Base-by-base conservation (phyloP, 2,329 filamentous ascomycete genomes). In the Trichoderma sp. region DNA sequence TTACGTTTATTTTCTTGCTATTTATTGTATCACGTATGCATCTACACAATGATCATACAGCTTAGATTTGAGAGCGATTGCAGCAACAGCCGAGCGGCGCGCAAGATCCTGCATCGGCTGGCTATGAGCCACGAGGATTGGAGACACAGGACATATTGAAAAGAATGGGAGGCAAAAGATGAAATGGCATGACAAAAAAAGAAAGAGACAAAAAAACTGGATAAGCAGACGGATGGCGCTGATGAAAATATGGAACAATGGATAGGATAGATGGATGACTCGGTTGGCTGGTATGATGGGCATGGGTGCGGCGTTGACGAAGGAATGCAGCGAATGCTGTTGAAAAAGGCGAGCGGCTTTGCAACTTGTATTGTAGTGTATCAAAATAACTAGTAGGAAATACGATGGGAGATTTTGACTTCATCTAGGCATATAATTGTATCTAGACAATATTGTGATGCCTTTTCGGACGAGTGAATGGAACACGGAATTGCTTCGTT, bases 41-140 rank as follows among this genome's bases (percentile, higher is more conserved):
- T 59, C 43, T 30, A 30, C 65, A 8, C 46, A 39, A 30, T 60
- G 56, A 67, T 34, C 56, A 67, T 67, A 67, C 56, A 67, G 16
- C 21, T 43, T 66, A 66, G 52, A 66, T 39, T 34, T n/a, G 63
- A 24, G 34, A 32, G 34, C 60, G 32, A 64, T 32, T 26, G 52
- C 24, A 58, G 55, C 43, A 26, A 18, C 2, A 16, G 18, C 24
- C n/a, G 39, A 37, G 16, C 3, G 28, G 28, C 26, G 63, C 28
- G 56, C 55, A 43, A 43, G 8, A 13, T 21, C 59, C 39, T 66
- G 52, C 51, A 59, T 28, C 14, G 39, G 52, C 51, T 21, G 28
- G 37, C 51, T 51, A 51, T 37, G 51, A 28, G n/a, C 21, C 21
- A 28, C 7, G 18, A 39, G n/a, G 43, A 26, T 10, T 52, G 18